Evolutionary conservation across 2,329 filamentous ascomycete species (phyloP), one percentile per base, ranked within the genome.

Genomic region (Nemania sp.): DNA sequence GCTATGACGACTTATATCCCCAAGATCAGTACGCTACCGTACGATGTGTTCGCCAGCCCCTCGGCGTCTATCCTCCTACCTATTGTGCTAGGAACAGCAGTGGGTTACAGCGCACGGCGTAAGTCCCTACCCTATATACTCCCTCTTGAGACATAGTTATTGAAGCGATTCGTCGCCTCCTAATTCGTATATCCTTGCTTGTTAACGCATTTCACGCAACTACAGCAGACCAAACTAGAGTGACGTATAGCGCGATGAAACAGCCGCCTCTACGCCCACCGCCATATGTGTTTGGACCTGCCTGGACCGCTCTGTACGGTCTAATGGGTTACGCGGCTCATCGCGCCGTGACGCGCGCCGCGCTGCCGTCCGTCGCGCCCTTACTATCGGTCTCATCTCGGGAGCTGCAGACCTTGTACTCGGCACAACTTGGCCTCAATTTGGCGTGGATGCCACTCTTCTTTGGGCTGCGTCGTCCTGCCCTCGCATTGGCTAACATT

Each of bases 371-470:
- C 23, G 76, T 30, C 73, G 83, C 45, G 11, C 23, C 44, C 14
- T 31, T 52, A 14, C 49, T 42, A 36, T 20, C 55, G 15, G 53
- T 43, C 39, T 49, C 56, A 2, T 40, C 60, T 12, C 52, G 82
- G 82, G 68, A 79, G 84, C 61, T 88, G 86, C 61, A 86, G 90
- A 90, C 88, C 0, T 80, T 97, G 24, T 97, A 96, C 77, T 89
- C 89, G 2, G 78, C 91, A 55, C 92, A 97, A 73, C 84, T 97
- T 6, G 89, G 81, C 9, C 78, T 97, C 46, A 97, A 97, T 70
- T 77, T 96, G 24, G 72, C 87, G 49, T 97, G 90, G 90, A 97
- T 91, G 82, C 93, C 93, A 11, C 80, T 97, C 9, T 97, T 97
- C 80, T 97, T 96, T 69, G 80, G 82, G n/a, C 68, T 87, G 45